These are phyloP conservation scores for Colletotrichum orbiculare DNA, from an alignment of 2,329 filamentous ascomycete genomes.

Conservation along the genomic window DNA sequence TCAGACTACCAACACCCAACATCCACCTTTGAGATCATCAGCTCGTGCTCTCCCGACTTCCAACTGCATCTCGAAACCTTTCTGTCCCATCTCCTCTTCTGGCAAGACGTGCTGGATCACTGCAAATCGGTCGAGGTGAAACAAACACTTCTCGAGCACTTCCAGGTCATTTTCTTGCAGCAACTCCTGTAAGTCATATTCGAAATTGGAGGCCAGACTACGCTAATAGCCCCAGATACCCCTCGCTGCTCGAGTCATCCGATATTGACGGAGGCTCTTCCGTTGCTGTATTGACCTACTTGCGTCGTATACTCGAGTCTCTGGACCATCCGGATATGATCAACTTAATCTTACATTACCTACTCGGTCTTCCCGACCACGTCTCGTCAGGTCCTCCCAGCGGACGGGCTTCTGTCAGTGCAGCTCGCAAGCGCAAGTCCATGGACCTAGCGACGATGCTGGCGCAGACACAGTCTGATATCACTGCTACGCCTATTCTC, in stretches of 20 bases:
- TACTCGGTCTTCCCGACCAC: conserved; percentile 81
- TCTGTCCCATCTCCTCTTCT: conserved; percentile 93
- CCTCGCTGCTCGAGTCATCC: conserved; percentile 94
- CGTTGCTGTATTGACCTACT: conserved; percentile 92
- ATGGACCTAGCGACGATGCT: conserved; percentile 87
- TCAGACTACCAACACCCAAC: conserved; percentile 86
- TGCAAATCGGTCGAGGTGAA: conserved; percentile 93
- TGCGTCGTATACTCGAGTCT: conserved; percentile 89
- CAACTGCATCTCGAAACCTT: conserved; percentile 93
- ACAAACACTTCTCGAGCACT: conserved; percentile 93
- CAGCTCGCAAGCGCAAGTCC: conserved; percentile 85
- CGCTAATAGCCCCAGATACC: conserved; percentile 71
- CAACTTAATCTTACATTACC: conserved; percentile 91
- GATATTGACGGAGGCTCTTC: conserved; percentile 97
- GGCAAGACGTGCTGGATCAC: conserved; percentile 98
- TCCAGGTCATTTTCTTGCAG: conserved; percentile 95
- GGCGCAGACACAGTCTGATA: conserved; percentile 75
- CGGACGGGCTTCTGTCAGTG: conserved; percentile 67
- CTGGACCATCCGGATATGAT: conserved; percentile 95
- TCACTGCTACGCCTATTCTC: conserved; percentile 80
- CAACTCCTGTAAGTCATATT: conserved; percentile 76
- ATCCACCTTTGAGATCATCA: conserved; percentile 77
- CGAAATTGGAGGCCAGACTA: conserved; percentile 1
- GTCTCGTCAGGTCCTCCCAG: conserved; percentile 49
- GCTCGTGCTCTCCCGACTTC: conserved; percentile 79